Conservation (phyloP, 2,329 filamentous ascomycete species). For the Penicillium sp. region DNA sequence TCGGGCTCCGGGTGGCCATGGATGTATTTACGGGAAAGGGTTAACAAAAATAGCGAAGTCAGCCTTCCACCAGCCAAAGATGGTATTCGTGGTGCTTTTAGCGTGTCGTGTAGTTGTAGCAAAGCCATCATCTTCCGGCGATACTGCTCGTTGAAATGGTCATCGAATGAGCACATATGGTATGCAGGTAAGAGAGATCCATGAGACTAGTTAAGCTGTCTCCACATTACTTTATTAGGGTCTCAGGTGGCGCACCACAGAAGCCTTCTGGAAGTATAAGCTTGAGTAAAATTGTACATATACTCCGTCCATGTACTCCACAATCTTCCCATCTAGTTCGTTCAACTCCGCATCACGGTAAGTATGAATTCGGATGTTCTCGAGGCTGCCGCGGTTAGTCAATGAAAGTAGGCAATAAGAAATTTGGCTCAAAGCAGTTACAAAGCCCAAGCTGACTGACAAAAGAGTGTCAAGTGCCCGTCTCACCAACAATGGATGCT, state of each 20-base stretch:
- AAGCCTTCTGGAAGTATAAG: background rate
- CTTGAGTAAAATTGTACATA: no score
- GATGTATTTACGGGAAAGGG: slow-evolving; percentile 37
- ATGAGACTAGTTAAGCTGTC: background rate
- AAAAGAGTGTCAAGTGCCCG: background rate
- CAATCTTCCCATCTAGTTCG: background rate
- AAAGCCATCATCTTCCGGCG: background rate
- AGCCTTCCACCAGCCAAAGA: slow-evolving; percentile 30
- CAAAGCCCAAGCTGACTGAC: background rate
- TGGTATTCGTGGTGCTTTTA: background rate
- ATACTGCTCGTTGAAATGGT: background rate
- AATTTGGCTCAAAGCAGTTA: background rate
- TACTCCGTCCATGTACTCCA: background rate
- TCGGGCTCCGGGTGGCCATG: slow-evolving; percentile 33
- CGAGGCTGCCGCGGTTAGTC: background rate
- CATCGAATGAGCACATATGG: no score
- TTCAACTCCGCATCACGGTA: no score
- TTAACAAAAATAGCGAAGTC: slow-evolving; percentile 34
- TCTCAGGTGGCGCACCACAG: background rate
- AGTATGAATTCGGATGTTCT: background rate
- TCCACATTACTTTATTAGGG: background rate
- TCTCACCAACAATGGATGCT: no score
- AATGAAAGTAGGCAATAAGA: background rate
- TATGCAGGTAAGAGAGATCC: background rate
- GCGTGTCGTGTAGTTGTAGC: background rate